Evolutionary conservation across 1,139 yeast species (phyloP).

Genomic region (Candida glucosophila): DNA sequence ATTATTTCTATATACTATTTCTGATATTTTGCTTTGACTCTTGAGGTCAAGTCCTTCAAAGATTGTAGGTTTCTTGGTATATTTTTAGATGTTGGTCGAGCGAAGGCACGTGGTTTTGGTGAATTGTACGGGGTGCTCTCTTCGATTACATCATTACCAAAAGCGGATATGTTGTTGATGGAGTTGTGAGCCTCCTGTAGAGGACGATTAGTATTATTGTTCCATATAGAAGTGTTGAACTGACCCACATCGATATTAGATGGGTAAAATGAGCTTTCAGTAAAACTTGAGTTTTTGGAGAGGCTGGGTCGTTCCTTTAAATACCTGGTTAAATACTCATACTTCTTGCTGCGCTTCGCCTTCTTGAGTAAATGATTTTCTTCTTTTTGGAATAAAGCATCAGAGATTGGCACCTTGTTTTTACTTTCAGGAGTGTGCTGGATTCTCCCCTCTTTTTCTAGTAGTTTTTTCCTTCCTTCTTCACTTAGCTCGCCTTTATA

Average conservation of each 20-base stretch:
- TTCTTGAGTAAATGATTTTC: constrained; percentile 18
- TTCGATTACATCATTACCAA: constrained; percentile 31
- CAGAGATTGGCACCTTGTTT: too few relatives aligned
- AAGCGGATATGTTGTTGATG: too few relatives aligned
- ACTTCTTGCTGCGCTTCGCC: constrained; percentile 23
- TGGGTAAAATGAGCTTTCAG: constrained; percentile 6
- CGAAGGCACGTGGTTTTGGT: constrained; percentile 13
- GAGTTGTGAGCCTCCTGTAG: too few relatives aligned
- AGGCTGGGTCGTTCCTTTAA: too few relatives aligned
- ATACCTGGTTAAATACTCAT: constrained; percentile 29
- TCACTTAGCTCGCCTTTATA: constrained; percentile 24
- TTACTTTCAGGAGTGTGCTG: too few relatives aligned
- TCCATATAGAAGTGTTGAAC: constrained; percentile 9
- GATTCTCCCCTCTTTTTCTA: constrained; percentile 4
- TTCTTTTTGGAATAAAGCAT: too few relatives aligned
- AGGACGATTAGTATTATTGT: too few relatives aligned
- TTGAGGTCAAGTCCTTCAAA: constrained; percentile 28
- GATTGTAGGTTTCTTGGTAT: constrained; percentile 21
- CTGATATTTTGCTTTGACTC: constrained; percentile 22
- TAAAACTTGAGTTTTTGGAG: too few relatives aligned
- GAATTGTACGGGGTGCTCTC: constrained; percentile 33
- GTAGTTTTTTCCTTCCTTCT: constrained; percentile 17
- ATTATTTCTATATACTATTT: too few relatives aligned
- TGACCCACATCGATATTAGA: not conserved
- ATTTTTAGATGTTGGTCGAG: constrained; percentile 10